Percentiles rank a stretch among this genome's conserved stretches.
These are phyloP conservation scores for Nakazawaea wickerhamii DNA, from an alignment of 805 yeast genomes.

Conservation along the genomic window DNA sequence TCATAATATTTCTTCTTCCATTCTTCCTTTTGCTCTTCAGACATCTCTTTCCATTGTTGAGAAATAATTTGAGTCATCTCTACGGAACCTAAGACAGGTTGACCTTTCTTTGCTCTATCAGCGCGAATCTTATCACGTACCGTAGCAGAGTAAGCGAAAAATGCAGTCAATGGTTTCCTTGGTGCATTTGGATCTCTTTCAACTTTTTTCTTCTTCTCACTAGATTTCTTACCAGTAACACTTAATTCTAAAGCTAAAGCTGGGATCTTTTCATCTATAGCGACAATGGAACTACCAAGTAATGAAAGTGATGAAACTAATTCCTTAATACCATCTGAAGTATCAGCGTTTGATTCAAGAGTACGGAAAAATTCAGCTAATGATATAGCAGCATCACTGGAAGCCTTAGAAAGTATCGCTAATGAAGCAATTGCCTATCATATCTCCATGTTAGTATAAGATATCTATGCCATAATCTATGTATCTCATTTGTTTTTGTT, in stretches of 20 bases:
- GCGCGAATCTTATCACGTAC: conserved; percentile 66
- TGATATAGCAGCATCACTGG: conserved; percentile 77
- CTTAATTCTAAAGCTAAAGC: conserved; percentile 14
- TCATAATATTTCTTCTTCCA: conserved; percentile 60
- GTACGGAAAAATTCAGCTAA: conserved; percentile 70
- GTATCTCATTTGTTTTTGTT: no score
- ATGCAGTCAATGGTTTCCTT: conserved; percentile 87
- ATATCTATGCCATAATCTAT: not conserved
- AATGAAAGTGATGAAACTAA: conserved; percentile 36
- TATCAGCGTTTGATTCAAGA: conserved; percentile 40
- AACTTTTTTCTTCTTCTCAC: conserved; percentile 46
- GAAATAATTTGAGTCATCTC: conserved; percentile 79
- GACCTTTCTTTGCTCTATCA: conserved; percentile 55
- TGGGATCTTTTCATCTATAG: conserved; percentile 14
- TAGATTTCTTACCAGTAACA: conserved; percentile 28
- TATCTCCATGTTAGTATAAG: no score
- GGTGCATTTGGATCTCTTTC: conserved; percentile 89
- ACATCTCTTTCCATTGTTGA: conserved; percentile 68
- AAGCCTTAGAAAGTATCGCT: conserved; percentile 80
- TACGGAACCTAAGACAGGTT: conserved; percentile 61
- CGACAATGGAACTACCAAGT: conserved; percentile 23
- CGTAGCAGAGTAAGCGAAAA: conserved; percentile 71
- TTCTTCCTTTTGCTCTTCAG: conserved; percentile 62
- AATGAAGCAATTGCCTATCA: conserved; percentile 71
- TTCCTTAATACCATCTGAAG: conserved; percentile 39